Conservation (phyloP, 2,329 filamentous ascomycete species). For the Phialophora tarda region DNA sequence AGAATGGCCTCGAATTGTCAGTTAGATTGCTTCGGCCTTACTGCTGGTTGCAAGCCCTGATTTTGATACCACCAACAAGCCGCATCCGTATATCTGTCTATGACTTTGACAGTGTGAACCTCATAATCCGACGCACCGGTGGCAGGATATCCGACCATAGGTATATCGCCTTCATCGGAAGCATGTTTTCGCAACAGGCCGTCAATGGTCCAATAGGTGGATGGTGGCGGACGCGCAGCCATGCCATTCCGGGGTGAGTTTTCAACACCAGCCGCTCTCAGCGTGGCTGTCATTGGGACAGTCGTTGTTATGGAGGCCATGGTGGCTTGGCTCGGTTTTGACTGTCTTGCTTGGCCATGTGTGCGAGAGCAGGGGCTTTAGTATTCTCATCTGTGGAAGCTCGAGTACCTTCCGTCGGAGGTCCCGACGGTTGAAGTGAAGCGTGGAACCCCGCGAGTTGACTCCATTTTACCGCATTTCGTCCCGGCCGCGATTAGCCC, state of each 20-base stretch:
- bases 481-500: not conserved
- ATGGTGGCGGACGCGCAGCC: not conserved
- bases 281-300: not conserved
- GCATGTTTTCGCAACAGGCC: constrained; percentile 24
- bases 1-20: not conserved
- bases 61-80: constrained; percentile 29
- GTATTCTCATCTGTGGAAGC: not conserved
- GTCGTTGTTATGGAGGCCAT: constrained; percentile 6
- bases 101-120: constrained; percentile 21
- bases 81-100: constrained; percentile 30
- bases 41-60: constrained; percentile 25
- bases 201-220: constrained; percentile 26
- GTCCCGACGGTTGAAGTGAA: constrained; percentile 33
- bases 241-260: constrained; percentile 2
- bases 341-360: not conserved
- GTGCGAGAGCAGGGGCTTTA: not conserved
- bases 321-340: not conserved
- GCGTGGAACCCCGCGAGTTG: not conserved
- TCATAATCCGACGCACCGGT: constrained; percentile 27
- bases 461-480: not conserved
- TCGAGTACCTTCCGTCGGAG: not conserved
- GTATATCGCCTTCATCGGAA: constrained; percentile 16
- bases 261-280: not conserved
- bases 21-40: constrained; percentile 18
- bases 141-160: constrained; percentile 31